These are phyloP conservation scores for Staphylotrichum longicolle DNA, from an alignment of 495 filamentous ascomycete species.

Conservation along the genomic window DNA sequence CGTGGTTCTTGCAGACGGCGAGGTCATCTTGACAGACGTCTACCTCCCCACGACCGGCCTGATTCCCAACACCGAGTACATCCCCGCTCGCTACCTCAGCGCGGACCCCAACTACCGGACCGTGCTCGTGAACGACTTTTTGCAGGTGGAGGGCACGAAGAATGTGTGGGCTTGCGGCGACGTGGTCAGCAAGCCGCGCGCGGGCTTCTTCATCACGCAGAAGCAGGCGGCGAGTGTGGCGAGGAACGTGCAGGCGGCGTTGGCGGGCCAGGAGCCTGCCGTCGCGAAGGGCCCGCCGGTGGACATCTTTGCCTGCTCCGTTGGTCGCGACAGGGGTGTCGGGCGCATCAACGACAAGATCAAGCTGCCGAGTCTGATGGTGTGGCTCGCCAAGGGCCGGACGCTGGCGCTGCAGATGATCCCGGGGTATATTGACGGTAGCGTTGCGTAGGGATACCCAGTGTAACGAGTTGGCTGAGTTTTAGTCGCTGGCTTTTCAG, in stretches of 20 bases:
- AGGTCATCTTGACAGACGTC: conserved; percentile 51
- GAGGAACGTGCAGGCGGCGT: conserved; percentile 44
- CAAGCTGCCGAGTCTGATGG: conserved; percentile 40
- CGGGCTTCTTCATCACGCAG: conserved; percentile 47
- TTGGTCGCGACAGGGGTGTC: conserved; percentile 41
- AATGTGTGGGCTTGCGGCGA: conserved; percentile 57
- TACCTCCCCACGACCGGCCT: conserved; percentile 64
- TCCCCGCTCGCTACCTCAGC: conserved; percentile 48
- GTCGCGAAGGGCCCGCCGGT: conserved; percentile 43
- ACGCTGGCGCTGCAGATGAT: conserved; percentile 38
- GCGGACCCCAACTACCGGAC: conserved; percentile 43
- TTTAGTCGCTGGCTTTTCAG: neutral
- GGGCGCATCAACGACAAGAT: conserved; percentile 40
- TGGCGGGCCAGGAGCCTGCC: conserved; percentile 35
- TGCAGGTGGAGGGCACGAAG: conserved; percentile 45
- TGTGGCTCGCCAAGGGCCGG: conserved; percentile 45
- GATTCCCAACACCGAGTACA: conserved; percentile 59
- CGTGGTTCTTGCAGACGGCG: conserved; percentile 39
- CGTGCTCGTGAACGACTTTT: conserved; percentile 55
- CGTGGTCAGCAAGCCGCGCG: conserved; percentile 46
- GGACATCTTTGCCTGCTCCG: conserved; percentile 41
- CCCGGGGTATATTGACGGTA: conserved; percentile 40
- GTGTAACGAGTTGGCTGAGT: conserved; percentile 13
- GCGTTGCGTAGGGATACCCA: conserved; percentile 29
- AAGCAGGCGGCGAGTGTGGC: conserved; percentile 48